These are phyloP conservation scores for Schwanniomyces polymorphus DNA, from an alignment of 805 yeast genomes.

Conservation along the genomic window DNA sequence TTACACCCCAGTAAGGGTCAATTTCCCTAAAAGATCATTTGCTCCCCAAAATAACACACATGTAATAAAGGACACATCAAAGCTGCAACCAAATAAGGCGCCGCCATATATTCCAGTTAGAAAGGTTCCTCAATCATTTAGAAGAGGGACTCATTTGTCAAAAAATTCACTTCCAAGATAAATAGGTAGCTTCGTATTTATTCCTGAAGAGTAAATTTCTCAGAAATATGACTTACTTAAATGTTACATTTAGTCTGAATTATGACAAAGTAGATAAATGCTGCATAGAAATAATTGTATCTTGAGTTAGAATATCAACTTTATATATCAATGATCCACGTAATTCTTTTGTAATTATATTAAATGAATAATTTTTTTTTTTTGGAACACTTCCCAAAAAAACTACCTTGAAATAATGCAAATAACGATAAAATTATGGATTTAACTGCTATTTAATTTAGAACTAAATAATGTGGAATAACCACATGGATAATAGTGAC, in stretches of 20 bases:
- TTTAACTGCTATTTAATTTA: background rate
- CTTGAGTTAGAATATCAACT: too few species aligned
- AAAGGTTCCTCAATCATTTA: slow-evolving; percentile 7
- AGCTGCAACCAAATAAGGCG: slow-evolving; percentile 17
- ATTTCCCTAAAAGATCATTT: background rate
- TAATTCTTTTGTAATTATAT: too few species aligned
- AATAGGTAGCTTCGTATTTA: background rate
- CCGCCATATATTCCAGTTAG: slow-evolving; percentile 35
- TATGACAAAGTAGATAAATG: too few species aligned
- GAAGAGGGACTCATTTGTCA: slow-evolving; percentile 1
- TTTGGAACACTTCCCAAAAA: too few species aligned
- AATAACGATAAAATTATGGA: background rate
- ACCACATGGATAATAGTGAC: background rate
- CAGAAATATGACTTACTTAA: too few species aligned
- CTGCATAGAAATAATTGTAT: too few species aligned
- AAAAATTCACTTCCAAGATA: background rate
- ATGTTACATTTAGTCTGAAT: too few species aligned
- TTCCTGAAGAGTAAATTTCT: too few species aligned
- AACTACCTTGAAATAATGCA: too few species aligned
- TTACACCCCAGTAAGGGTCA: background rate
- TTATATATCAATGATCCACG: too few species aligned
- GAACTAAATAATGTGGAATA: background rate
- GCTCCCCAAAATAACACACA: background rate
- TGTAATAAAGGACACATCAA: background rate
- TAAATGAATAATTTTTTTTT: too few species aligned